These are phyloP conservation scores for Fusarium beomiforme DNA, from an alignment of 2,329 filamentous ascomycete species.

Conservation along the genomic window DNA sequence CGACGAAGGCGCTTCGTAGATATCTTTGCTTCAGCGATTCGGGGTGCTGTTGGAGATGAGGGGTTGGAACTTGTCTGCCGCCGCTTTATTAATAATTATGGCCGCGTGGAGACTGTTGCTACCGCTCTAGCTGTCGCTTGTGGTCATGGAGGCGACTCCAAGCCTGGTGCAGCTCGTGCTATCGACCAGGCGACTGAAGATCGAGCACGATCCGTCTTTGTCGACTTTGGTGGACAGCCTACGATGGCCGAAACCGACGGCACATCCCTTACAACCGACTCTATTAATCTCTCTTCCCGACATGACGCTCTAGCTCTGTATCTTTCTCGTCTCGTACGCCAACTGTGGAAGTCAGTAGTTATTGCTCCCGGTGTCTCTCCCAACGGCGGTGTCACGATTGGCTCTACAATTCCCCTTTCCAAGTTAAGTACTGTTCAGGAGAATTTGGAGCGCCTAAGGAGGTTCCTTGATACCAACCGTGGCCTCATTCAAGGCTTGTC, in stretches of 20 bases:
- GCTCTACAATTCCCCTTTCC: conserved; percentile 70
- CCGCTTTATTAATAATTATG: conserved; percentile 86
- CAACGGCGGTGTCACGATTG: conserved; percentile 70
- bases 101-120: conserved; percentile 87
- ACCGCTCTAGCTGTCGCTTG: conserved; percentile 94
- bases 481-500: conserved; percentile 92
- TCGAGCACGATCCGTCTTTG: conserved; percentile 85
- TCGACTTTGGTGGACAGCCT: conserved; percentile 91
- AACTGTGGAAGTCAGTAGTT: conserved; percentile 85
- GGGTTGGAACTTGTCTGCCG: conserved; percentile 84
- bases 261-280: conserved; percentile 77
- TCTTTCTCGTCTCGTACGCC: conserved; percentile 85
- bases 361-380: conserved; percentile 64
- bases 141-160: conserved; percentile 83
- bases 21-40: conserved; percentile 85
- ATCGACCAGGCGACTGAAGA: conserved; percentile 89
- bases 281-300: conserved; percentile 85
- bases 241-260: conserved; percentile 82
- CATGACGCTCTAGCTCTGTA: conserved; percentile 91
- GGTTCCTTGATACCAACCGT: conserved; percentile 88
- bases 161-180: conserved; percentile 77
- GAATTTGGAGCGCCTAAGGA: conserved; percentile 79
- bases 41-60: conserved; percentile 78
- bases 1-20: conserved; percentile 87
- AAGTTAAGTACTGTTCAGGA: conserved; percentile 84